These are phyloP conservation scores for Testicularia cyperi DNA, from an alignment of 1,284 basidiomycete genomes.

Conservation along the genomic window DNA sequence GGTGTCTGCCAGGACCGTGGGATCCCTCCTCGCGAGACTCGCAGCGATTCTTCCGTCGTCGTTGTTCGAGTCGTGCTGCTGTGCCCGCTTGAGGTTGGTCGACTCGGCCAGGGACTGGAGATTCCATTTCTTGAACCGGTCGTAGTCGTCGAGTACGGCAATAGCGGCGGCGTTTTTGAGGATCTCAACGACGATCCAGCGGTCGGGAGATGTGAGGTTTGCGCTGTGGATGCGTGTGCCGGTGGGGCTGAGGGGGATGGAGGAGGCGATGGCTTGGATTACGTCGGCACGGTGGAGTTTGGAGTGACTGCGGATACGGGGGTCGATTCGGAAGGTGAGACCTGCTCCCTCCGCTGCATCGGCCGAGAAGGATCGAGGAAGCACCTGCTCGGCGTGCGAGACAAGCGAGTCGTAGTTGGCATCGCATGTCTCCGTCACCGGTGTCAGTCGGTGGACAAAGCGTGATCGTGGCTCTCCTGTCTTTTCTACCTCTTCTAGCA, in stretches of 20 bases:
- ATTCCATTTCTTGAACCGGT: slow-evolving; percentile 41
- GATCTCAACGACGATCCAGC: slow-evolving; percentile 49
- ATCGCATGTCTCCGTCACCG: slow-evolving; percentile 23
- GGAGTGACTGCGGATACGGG: slow-evolving; percentile 45
- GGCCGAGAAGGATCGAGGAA: slow-evolving; percentile 21
- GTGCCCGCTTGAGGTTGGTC: slow-evolving; percentile 12
- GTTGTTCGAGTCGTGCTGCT: background rate
- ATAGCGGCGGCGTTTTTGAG: slow-evolving; percentile 49
- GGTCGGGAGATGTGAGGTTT: slow-evolving; percentile 37
- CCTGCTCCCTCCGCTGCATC: slow-evolving; percentile 1
- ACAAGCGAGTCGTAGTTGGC: slow-evolving; percentile 21
- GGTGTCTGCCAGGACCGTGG: background rate
- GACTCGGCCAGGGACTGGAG: slow-evolving; percentile 38
- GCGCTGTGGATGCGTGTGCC: slow-evolving; percentile 26
- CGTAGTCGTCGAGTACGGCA: slow-evolving; percentile 35
- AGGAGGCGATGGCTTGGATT: slow-evolving; percentile 38
- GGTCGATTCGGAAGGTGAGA: slow-evolving; percentile 48
- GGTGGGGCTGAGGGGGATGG: slow-evolving; percentile 22
- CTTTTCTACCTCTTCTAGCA: slow-evolving; percentile 36
- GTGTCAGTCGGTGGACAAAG: slow-evolving; percentile 39
- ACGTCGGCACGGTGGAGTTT: slow-evolving; percentile 39
- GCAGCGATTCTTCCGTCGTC: background rate
- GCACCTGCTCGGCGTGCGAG: slow-evolving; percentile 12
- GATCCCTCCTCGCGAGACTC: background rate
- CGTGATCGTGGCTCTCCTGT: slow-evolving; percentile 44